Base-by-base conservation (phyloP, 352 stramenopile species). In the Labyrinthula sp. region DNA sequence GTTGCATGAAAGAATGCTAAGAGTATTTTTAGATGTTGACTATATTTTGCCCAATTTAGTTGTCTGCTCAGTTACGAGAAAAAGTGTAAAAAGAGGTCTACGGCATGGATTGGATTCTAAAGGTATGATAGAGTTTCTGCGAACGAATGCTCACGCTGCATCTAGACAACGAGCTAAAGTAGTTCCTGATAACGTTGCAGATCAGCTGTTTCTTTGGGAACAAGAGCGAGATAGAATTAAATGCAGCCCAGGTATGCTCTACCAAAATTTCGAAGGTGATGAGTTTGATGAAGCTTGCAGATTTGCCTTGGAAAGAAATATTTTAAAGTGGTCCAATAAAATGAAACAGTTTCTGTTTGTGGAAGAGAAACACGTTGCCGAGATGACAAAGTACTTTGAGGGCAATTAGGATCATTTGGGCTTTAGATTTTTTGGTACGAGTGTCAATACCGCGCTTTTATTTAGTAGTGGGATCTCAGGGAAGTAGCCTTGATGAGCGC, bases 181-280 rank as follows among this genome's bases (percentile, higher is more conserved):
- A 30, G 74, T 83, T 39, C 74, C 74, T 0, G 73, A 83, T 28
- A 82, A 83, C 48, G 79, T 84, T 54, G 72, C 77, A 21, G 74
- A 85, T 54, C 75, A 88, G 58, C 71, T 88, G 22, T 79, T 85
- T 47, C 59, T 89, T 34, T 89, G 77, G 77, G 72, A 89, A 46
- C 69, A 69, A 15, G 77, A 89, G 59, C 72, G 75, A 48, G 81
- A 83, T 57, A 74, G 75, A 40, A 67, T 89, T 23, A 7, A 18
- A 10, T 14, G 24, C 7, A 7, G 24, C 3, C 21, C 17, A 10
- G 46, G 36, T 6, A 27, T 55, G 35, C 18, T 36, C 18, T 55
- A 55, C 25, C 9, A 52, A 3, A 17, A 55, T 18, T 55, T 55
- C 41, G 17, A 46, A 20, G 25, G 31, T 29, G 43, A 33, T 8